A percentile compares a stretch with the other conserved stretches of the same genome.
Conservation (phyloP, 1,284 basidiomycete genomes). For the Coriolopsis trogii region DNA sequence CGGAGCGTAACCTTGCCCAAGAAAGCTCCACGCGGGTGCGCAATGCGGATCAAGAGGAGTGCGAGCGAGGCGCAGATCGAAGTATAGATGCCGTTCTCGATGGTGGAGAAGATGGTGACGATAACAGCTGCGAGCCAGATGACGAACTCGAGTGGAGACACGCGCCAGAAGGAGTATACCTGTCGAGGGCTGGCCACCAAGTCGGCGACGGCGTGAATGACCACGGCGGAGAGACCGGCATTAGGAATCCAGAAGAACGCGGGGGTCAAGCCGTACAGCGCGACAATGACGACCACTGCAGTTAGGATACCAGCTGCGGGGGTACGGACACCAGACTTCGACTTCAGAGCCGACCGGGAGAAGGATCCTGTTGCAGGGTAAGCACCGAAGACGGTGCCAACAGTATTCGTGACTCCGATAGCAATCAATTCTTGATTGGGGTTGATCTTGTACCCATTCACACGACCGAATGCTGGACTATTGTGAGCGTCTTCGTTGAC, state of each 20-base stretch:
- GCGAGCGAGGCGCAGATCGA: constrained; percentile 82
- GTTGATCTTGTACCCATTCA: constrained; percentile 98
- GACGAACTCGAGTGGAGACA: constrained; percentile 91
- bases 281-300: constrained; percentile 89
- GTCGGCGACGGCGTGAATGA: constrained; percentile 95
- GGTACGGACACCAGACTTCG: constrained; percentile 95
- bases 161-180: constrained; percentile 92
- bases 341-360: constrained; percentile 94
- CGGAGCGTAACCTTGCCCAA: constrained; percentile 72
- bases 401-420: constrained; percentile 93
- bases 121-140: constrained; percentile 92
- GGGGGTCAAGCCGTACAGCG: constrained; percentile 90
- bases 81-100: constrained; percentile 95
- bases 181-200: constrained; percentile 88
- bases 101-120: constrained; percentile 85
- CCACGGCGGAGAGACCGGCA: constrained; percentile 86
- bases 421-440: constrained; percentile 98
- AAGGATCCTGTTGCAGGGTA: constrained; percentile 99
- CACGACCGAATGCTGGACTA: constrained; percentile 83
- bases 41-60: constrained; percentile 88
- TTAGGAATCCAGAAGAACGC: constrained; percentile 90
- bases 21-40: constrained; percentile 92
- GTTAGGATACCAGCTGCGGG: constrained; percentile 90
- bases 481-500: not conserved
- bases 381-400: constrained; percentile 86